phyloP scores from a whole-genome alignment of 495 filamentous ascomycete genomes.

The Massariosphaeria phaeospora region DNA sequence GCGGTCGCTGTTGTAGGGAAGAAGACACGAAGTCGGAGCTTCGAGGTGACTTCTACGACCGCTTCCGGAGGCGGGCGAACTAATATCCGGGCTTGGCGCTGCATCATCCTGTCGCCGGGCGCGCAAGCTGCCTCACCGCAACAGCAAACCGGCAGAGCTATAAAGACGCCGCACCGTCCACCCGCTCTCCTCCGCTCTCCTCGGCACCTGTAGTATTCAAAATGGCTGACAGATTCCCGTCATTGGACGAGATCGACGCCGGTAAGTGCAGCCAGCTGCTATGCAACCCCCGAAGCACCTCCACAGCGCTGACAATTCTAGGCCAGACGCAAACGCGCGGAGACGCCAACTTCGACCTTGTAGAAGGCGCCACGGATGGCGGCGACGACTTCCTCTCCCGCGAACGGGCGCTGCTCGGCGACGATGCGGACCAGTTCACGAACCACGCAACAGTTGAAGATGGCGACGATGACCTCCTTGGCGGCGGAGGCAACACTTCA shows the following conservation, averaged over 20 bases:
- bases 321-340: constrained; percentile 54
- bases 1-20: too few relatives aligned
- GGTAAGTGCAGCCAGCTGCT: constrained; percentile 55
- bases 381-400: constrained; percentile 80
- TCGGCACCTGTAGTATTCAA: constrained; percentile 20
- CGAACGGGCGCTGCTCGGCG: constrained; percentile 82
- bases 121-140: constrained; percentile 1
- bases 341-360: constrained; percentile 41
- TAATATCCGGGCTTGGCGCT: background rate
- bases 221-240: constrained; percentile 97
- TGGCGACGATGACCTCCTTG: constrained; percentile 62
- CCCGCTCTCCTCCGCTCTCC: background rate
- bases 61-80: background rate
- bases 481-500: constrained; percentile 52
- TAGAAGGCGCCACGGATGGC: constrained; percentile 45
- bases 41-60: too few relatives aligned
- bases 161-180: background rate
- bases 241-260: constrained; percentile 90
- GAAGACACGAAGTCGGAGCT: too few relatives aligned
- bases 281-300: constrained; percentile 5
- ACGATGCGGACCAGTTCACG: constrained; percentile 87
- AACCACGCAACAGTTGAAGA: constrained; percentile 53
- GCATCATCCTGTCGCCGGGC: background rate
- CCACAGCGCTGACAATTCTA: constrained; percentile 34
- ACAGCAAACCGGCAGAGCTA: background rate